phyloP scores from a whole-genome alignment of 2,329 filamentous ascomycete genomes.

The Neonectria punicea region DNA sequence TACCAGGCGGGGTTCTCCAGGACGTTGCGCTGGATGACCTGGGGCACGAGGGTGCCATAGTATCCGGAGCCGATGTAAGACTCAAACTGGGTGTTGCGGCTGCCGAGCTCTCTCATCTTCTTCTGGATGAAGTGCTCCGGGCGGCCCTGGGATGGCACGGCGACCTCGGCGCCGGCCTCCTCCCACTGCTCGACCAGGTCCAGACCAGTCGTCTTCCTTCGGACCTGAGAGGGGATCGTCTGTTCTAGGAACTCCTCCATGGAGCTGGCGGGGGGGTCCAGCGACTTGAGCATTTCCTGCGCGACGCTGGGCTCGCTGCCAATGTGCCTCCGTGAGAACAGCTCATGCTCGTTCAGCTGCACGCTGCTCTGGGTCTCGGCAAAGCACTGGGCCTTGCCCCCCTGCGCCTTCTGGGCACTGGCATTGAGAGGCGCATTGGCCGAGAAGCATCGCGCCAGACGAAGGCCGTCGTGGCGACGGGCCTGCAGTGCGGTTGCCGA shows the following conservation, averaged over 20 bases:
- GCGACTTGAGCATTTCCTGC: constrained; percentile 79
- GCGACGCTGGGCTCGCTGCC: constrained; percentile 77
- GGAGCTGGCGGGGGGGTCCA: constrained; percentile 78
- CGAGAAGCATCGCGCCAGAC: constrained; percentile 34
- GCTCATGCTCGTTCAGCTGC: constrained; percentile 39
- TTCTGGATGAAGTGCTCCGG: constrained; percentile 44
- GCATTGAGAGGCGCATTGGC: constrained; percentile 9
- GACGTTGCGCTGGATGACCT: constrained; percentile 92
- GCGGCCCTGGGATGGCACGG: constrained; percentile 38
- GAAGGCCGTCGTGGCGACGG: constrained; percentile 30
- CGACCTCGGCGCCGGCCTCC: constrained; percentile 34
- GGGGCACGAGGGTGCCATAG: constrained; percentile 83
- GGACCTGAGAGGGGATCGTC: constrained; percentile 82
- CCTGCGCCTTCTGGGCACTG: constrained; percentile 13
- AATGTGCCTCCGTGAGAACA: constrained; percentile 85
- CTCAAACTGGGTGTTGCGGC: constrained; percentile 56
- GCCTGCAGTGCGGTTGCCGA: constrained; percentile 32
- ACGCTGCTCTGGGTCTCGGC: constrained; percentile 33
- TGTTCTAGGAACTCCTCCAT: constrained; percentile 87
- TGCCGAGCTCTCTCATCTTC: constrained; percentile 68
- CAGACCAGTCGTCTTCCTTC: constrained; percentile 41
- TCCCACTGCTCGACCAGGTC: constrained; percentile 45
- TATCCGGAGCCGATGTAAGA: constrained; percentile 91
- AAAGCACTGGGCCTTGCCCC: constrained; percentile 32
- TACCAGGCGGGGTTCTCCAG: constrained; percentile 97